A percentile compares a stretch with the other conserved stretches of the same genome.
Conservation (phyloP, 176 grass and related monocot species). For the Musa schizocarpa region DNA sequence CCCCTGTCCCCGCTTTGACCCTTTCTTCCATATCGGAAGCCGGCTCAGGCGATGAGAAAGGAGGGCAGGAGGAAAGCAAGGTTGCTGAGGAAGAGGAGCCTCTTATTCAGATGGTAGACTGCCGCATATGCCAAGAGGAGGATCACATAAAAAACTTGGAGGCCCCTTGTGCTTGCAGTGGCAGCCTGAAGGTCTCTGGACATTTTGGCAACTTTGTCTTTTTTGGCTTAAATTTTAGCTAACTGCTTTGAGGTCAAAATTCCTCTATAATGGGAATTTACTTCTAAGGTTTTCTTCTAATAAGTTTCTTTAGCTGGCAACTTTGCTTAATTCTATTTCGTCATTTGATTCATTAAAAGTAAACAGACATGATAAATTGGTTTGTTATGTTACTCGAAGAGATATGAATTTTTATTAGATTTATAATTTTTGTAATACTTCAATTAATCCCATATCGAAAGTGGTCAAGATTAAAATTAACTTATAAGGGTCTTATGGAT, state of each 20-base stretch:
- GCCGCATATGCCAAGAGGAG: slow-evolving; percentile 97
- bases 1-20: neutral
- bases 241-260: neutral
- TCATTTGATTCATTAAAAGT: no score
- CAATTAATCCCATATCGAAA: no score
- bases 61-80: slow-evolving; percentile 15
- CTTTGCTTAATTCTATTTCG: no score
- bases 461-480: no score
- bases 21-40: slow-evolving; percentile 8
- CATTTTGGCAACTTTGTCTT: neutral
- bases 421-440: no score
- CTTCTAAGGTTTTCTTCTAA: no score
- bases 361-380: no score
- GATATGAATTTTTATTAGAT: no score
- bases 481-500: no score
- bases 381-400: no score
- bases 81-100: slow-evolving; percentile 30
- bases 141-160: slow-evolving; percentile 68
- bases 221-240: neutral
- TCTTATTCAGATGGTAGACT: slow-evolving; percentile 66
- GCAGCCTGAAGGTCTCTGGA: slow-evolving; percentile 59
- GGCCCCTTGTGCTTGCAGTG: slow-evolving; percentile 76
- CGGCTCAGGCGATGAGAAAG: neutral
- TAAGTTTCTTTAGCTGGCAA: no score
- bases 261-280: no score